Evolutionary conservation across 169 alveolate species (phyloP), one percentile per base, ranked within the genome.

Genomic region (Condylostoma magnum): DNA sequence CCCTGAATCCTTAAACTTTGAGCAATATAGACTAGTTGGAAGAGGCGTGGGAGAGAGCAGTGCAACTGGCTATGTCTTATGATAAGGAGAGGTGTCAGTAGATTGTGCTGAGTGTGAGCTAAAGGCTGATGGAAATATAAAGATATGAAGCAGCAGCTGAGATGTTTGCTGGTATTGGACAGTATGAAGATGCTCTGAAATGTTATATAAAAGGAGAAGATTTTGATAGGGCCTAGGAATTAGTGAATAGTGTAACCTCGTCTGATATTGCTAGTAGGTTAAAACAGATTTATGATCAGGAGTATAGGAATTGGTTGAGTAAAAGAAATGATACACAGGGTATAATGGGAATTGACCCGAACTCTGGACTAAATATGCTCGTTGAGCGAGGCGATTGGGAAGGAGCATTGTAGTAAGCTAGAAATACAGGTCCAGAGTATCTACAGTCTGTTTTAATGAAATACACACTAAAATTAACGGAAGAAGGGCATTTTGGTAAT

Each of bases 31-130:
- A 84, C 69, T 57, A 76, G 60, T 80, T 87, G 68, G 91, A 89
- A 60, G 92, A 86, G 41, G 86, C 86, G 4, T 94, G 96, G 96
- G 90, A 86, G 30, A 83, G 87, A 63, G 95, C 96, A 2, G 90
- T 90, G 53, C 75, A 86, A 22, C 54, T 93, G 10, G 90, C 97
- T 30, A 86, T 88, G 90, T 82, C 66, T 41, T 82, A 93, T 83
- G 92, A 78, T 68, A 92, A 91, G 54, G 90, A 77, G 6, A 85
- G 94, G 68, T 79, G 87, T 4, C 87, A 86, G 34, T 90, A 90
- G 67, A 90, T 93, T 28, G 92, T 89, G 0, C 56, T 77, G 50
- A 77, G 88, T 50, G 95, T 87, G 34, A 93, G 95, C 3, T 57
- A 81, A 28, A 87, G 95, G 82, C 84, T 94, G 43, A 65, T 72